Evolutionary conservation across 2,329 filamentous ascomycete genomes (phyloP).

Genomic region (Biscogniauxia marginata): DNA sequence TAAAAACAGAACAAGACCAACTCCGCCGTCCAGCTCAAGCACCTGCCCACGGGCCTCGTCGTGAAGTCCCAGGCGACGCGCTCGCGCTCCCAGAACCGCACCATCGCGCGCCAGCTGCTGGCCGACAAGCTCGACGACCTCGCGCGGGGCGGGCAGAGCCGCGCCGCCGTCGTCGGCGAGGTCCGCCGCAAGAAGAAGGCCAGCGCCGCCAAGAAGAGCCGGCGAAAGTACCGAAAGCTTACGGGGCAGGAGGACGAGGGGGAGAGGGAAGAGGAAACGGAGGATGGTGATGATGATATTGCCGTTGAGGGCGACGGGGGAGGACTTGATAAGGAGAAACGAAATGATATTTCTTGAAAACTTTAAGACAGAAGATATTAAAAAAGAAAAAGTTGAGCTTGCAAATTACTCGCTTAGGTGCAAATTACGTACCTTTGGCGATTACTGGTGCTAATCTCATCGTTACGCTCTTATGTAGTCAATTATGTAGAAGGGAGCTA

Average conservation of each 20-base stretch:
- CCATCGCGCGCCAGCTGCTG: constrained; percentile 75
- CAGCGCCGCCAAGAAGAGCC: constrained; percentile 77
- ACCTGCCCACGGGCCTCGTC: constrained; percentile 85
- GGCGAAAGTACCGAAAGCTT: constrained; percentile 71
- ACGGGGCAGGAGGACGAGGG: constrained; percentile 47
- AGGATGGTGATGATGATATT: not conserved
- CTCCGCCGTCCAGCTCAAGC: constrained; percentile 89
- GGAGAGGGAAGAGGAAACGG: constrained; percentile 4
- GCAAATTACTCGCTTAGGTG: not conserved
- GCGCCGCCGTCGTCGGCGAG: constrained; percentile 62
- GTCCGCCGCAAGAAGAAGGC: constrained; percentile 67
- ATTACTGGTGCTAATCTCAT: not conserved
- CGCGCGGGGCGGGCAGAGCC: constrained; percentile 67
- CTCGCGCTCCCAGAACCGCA: constrained; percentile 82
- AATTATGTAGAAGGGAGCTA: not conserved
- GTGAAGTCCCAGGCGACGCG: constrained; percentile 93
- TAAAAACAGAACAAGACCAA: constrained; percentile 81
- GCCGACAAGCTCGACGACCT: constrained; percentile 72
- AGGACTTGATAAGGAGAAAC: too few species aligned
- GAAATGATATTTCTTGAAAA: not conserved
- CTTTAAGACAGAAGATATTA: not conserved
- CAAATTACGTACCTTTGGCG: not conserved
- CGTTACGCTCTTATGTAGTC: not conserved
- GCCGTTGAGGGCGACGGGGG: too few species aligned
- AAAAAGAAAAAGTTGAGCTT: not conserved